Evolutionary conservation across 805 yeast genomes (phyloP).

Genomic region (Nakazawaea wyomingensis): DNA sequence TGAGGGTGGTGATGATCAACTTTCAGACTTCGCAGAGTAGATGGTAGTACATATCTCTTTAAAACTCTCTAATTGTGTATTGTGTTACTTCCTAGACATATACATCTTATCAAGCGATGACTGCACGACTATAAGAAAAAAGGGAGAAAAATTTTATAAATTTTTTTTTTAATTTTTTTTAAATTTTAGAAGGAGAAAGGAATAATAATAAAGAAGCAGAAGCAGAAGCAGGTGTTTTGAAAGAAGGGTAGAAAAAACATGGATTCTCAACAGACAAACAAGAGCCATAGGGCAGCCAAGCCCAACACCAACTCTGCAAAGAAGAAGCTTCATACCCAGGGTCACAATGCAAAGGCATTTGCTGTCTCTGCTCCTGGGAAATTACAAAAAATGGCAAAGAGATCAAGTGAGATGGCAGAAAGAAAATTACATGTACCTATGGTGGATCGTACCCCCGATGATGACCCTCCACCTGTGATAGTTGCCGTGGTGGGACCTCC

Average conservation of each 20-base stretch:
- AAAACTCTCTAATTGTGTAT: too few relatives aligned
- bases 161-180: too few relatives aligned
- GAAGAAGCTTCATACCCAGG: conserved; percentile 84
- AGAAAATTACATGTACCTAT: conserved; percentile 90
- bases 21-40: too few relatives aligned
- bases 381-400: conserved; percentile 74
- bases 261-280: conserved; percentile 57
- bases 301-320: conserved; percentile 55
- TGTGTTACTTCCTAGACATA: too few relatives aligned
- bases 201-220: too few relatives aligned
- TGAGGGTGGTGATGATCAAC: too few relatives aligned
- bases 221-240: not conserved
- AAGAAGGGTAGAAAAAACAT: too few relatives aligned
- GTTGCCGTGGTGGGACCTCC: conserved; percentile 98
- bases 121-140: too few relatives aligned
- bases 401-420: conserved; percentile 81
- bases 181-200: too few relatives aligned
- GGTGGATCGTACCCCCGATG: conserved; percentile 96
- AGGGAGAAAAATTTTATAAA: too few relatives aligned
- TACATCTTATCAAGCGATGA: too few relatives aligned
- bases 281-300: conserved; percentile 68
- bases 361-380: conserved; percentile 83
- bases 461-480: conserved; percentile 94
- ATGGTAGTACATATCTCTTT: too few relatives aligned
- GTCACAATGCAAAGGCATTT: conserved; percentile 79